Percentiles rank a stretch among this genome's conserved stretches.
Evolutionary conservation across 352 stramenopile species (phyloP).

Genomic region (Pythium insidiosum): DNA sequence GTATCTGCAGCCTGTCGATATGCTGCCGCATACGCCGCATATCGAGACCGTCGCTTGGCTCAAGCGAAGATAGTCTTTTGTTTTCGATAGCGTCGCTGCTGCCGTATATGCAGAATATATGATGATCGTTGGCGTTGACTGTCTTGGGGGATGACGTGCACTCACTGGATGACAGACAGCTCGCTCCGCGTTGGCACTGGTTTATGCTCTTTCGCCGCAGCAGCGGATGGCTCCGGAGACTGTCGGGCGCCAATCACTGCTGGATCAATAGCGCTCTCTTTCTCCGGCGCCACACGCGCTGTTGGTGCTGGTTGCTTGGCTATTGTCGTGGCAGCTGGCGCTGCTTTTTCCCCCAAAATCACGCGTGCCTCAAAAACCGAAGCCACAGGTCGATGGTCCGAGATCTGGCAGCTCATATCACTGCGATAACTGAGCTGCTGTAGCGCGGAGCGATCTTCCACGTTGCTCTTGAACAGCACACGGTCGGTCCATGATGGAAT

Average conservation of each 20-base stretch:
- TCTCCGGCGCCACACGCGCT: not conserved
- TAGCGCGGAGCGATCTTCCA: conserved; percentile 35
- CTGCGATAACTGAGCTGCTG: conserved; percentile 57
- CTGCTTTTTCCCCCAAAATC: too few species aligned
- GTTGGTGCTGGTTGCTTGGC: not conserved
- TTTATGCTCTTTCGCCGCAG: conserved; percentile 23
- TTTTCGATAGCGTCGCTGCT: too few species aligned
- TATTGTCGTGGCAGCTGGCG: too few species aligned
- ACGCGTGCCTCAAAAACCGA: conserved; percentile 61
- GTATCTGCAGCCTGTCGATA: conserved; percentile 60
- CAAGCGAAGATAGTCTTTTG: too few species aligned
- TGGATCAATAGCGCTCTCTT: too few species aligned
- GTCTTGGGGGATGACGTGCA: too few species aligned
- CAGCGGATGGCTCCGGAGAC: conserved; percentile 14
- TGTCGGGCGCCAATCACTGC: too few species aligned
- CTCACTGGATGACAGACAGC: conserved; percentile 29
- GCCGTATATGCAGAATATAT: too few species aligned
- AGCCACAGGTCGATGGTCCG: conserved; percentile 64
- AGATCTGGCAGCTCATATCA: conserved; percentile 57
- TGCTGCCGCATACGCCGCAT: conserved; percentile 74
- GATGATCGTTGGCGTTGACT: too few species aligned
- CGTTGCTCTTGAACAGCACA: conserved; percentile 78
- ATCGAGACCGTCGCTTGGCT: conserved; percentile 76
- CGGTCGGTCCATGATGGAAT: conserved; percentile 96
- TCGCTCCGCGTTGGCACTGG: conserved; percentile 27